phyloP scores from a whole-genome alignment of 2,329 filamentous ascomycete species.

The Sclerotinia subarctica region DNA sequence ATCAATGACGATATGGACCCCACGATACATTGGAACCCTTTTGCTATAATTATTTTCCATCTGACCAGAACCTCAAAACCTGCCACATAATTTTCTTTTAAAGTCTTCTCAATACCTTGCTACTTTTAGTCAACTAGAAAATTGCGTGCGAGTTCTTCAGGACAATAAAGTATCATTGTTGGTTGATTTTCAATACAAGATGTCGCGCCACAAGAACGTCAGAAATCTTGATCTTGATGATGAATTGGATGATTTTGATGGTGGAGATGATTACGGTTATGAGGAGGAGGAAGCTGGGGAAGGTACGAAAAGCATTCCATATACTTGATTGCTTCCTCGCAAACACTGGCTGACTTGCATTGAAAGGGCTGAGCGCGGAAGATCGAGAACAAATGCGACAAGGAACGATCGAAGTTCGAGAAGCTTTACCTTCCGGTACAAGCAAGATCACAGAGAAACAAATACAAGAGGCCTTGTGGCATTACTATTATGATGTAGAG shows the following conservation, averaged over 20 bases:
- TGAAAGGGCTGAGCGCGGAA: constrained; percentile 38
- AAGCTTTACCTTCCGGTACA: constrained; percentile 58
- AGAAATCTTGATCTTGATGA: constrained; percentile 43
- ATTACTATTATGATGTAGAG: constrained; percentile 91
- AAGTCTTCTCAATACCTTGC: background rate
- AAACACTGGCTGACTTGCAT: constrained; percentile 14
- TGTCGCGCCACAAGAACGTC: constrained; percentile 43
- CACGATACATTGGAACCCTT: background rate
- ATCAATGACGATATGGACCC: constrained; percentile 10
- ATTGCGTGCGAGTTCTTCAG: background rate
- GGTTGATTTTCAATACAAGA: constrained; percentile 26
- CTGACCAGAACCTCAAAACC: background rate
- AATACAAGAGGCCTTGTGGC: constrained; percentile 87
- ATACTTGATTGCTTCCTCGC: background rate
- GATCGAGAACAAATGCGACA: constrained; percentile 55
- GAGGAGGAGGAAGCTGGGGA: constrained; percentile 42
- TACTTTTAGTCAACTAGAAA: background rate
- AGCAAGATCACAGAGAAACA: constrained; percentile 59
- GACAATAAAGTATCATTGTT: background rate
- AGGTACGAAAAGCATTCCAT: constrained; percentile 18
- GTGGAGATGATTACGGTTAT: constrained; percentile 43
- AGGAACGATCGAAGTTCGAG: constrained; percentile 64
- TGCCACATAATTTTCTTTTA: background rate
- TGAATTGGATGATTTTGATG: constrained; percentile 52
- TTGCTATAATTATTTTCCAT: constrained; percentile 1